Evolutionary conservation across 768 basidiomycete species (phyloP), one percentile per base, ranked within the genome.

Genomic region (Clitopilus passeckerianus): DNA sequence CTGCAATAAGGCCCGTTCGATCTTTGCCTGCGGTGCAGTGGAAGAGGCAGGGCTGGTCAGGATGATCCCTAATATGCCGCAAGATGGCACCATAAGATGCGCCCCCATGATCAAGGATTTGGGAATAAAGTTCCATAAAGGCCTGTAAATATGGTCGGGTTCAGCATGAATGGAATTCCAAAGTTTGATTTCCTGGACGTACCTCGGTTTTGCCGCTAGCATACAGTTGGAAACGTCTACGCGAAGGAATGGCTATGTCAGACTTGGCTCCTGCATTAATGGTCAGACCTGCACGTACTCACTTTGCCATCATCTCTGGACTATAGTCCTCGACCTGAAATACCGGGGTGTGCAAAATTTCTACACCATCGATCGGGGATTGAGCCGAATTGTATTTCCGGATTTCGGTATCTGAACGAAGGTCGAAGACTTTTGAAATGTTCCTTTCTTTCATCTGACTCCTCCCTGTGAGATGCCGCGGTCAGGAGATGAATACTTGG

Each of bases 11-110:
- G 15, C 90, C 91, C 1, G 91, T 93, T 64, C 91, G 76, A 72
- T 93, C 91, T 70, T 93, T 93, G 2, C 91, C 91, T 24, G 90
- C 91, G 57, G 91, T 92, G 64, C 91, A 93, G 65, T 93, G 90
- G 63, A 93, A 89, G 24, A 92, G 61, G 63, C 81, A 87, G 0
- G 80, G 83, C 18, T 84, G 80, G 41, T 79, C 76, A 66, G 90
- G 87, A 58, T 77, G 77, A 66, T 93, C 91, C 58, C 86, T 76
- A 27, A 93, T 78, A 69, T 91, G 89, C 59, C 86, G 81, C 10
- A 93, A 77, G 55, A 93, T 86, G 0, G 76, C 68, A n/a, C 85
- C 85, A 65, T 90, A 91, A 2, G 90, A 80, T 16, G 71, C 71
- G 2, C 85, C 87, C 12, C 83, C 91, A 60, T 88, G 80, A 60